Conservation (phyloP, 176 grass and related monocot genomes). For the Carex pumila region DNA sequence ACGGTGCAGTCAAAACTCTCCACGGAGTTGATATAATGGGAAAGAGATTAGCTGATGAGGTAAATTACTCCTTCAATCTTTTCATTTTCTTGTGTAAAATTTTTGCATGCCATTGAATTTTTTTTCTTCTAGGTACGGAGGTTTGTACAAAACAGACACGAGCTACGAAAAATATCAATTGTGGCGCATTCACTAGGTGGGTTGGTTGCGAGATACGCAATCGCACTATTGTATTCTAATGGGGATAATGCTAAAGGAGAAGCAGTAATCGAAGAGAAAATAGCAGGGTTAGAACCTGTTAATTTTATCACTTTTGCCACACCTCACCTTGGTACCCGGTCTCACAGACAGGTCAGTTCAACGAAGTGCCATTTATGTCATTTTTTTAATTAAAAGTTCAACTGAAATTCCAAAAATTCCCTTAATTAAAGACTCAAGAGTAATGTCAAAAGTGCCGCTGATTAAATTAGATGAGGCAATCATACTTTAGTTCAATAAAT, state of each 20-base stretch:
- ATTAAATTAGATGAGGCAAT: neutral
- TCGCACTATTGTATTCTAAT: constrained; percentile 54
- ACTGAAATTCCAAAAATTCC: neutral
- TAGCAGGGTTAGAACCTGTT: constrained; percentile 85
- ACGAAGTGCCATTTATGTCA: neutral
- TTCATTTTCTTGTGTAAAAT: neutral
- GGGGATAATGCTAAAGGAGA: constrained; percentile 8
- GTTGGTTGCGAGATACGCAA: constrained; percentile 90
- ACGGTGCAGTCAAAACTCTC: constrained; percentile 52
- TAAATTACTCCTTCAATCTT: constrained; percentile 10
- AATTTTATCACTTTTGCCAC: constrained; percentile 96
- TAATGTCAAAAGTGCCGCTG: neutral
- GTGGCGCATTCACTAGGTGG: constrained; percentile 93
- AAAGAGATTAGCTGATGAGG: constrained; percentile 83
- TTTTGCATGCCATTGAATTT: constrained; percentile 8
- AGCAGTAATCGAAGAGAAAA: constrained; percentile 32
- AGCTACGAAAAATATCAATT: constrained; percentile 82
- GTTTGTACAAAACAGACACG: constrained; percentile 38
- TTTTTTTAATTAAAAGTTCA: neutral
- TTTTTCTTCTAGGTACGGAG: constrained; percentile 49
- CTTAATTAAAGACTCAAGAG: neutral
- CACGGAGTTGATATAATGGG: constrained; percentile 90
- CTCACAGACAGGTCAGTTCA: constrained; percentile 68
- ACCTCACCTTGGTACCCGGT: constrained; percentile 85
- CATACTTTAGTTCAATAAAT: neutral